Evolutionary conservation across 1,139 yeast species (phyloP).

Genomic region (Yamadazyma membranifaciens): DNA sequence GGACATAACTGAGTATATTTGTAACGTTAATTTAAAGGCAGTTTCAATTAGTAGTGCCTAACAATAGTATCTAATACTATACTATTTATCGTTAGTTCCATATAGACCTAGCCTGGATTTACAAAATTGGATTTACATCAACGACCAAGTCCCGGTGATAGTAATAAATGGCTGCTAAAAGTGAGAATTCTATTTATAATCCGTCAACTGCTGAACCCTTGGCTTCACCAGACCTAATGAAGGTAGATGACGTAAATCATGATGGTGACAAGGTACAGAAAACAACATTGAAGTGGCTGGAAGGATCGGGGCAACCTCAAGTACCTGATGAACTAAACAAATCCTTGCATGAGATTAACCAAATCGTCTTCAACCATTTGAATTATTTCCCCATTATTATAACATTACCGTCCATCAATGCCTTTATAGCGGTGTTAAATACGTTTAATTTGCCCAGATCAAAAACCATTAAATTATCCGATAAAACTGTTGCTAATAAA

Average conservation of each 20-base stretch:
- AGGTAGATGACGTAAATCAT: no score
- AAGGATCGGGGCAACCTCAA: no score
- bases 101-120: no score
- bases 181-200: slow-evolving; percentile 3
- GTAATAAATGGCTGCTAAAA: slow-evolving; percentile 6
- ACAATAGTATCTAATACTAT: no score
- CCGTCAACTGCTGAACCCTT: neutral
- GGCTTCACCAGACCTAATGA: no score
- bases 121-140: no score
- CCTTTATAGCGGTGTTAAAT: neutral
- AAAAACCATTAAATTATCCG: slow-evolving; percentile 6
- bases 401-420: neutral
- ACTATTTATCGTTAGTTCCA: no score
- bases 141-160: no score
- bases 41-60: neutral
- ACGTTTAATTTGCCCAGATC: slow-evolving; percentile 2
- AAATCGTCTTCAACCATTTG: slow-evolving; percentile 11
- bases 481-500: slow-evolving; percentile 9
- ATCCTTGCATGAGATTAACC: slow-evolving; percentile 5
- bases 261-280: no score
- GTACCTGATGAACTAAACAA: neutral
- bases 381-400: slow-evolving; percentile 13
- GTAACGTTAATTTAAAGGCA: neutral
- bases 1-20: neutral
- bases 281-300: no score